Percentiles rank a stretch among this genome's conserved stretches.
These are phyloP conservation scores for Moringa oleifera DNA, from an alignment of 345 rosid genomes.

Conservation along the genomic window DNA sequence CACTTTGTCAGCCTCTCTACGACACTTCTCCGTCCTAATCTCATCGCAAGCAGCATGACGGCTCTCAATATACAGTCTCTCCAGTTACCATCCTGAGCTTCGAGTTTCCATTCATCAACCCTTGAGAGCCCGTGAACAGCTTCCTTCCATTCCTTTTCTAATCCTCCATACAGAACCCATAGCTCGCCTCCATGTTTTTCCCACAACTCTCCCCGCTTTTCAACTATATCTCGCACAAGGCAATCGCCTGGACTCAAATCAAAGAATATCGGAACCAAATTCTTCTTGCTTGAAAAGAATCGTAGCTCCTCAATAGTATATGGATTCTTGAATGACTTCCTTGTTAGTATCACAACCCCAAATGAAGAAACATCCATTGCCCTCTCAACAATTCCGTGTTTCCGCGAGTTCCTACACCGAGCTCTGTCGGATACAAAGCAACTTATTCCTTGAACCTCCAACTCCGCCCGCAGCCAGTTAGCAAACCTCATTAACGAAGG, in stretches of 20 bases:
- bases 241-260: constrained; percentile 77
- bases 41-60: constrained; percentile 63
- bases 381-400: constrained; percentile 56
- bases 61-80: constrained; percentile 79
- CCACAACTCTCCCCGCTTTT: constrained; percentile 93
- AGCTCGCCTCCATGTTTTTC: constrained; percentile 87
- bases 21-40: constrained; percentile 88
- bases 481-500: constrained; percentile 71
- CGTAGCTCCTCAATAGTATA: constrained; percentile 82
- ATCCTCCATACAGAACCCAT: constrained; percentile 76
- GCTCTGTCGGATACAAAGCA: constrained; percentile 83
- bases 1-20: constrained; percentile 74
- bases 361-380: constrained; percentile 87
- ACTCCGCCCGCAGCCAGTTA: constrained; percentile 84
- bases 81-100: constrained; percentile 89
- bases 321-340: constrained; percentile 76
- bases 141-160: constrained; percentile 94
- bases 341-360: constrained; percentile 74
- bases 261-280: constrained; percentile 81
- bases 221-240: constrained; percentile 91
- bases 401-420: constrained; percentile 62
- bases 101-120: constrained; percentile 85
- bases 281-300: constrained; percentile 77
- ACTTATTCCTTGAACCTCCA: constrained; percentile 91
- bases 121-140: constrained; percentile 65